phyloP scores from a whole-genome alignment of 345 rosid genomes.

The Aurinia saxatilis region DNA sequence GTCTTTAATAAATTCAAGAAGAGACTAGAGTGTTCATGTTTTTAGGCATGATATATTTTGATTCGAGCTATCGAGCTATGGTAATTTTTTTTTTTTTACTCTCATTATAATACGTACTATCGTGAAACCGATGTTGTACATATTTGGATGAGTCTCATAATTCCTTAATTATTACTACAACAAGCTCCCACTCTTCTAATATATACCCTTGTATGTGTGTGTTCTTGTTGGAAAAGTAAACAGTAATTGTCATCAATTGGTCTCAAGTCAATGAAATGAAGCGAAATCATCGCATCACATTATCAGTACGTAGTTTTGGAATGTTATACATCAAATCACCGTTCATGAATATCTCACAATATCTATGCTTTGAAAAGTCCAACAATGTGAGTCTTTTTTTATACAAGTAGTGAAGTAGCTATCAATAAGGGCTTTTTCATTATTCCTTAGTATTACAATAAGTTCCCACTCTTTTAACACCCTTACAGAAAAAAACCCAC shows the following conservation, averaged over 20 bases:
- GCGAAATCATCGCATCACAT: slow-evolving; percentile 1
- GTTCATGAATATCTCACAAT: background rate
- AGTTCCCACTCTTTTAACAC: background rate
- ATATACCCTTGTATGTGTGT: too few species aligned
- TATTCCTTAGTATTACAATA: background rate
- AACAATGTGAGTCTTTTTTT: slow-evolving; percentile 1
- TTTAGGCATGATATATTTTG: too few species aligned
- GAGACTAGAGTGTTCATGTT: too few species aligned
- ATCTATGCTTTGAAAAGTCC: slow-evolving; percentile 19
- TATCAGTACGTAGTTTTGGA: slow-evolving; percentile 11
- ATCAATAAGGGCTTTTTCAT: background rate
- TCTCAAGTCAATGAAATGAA: slow-evolving; percentile 23
- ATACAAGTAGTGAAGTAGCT: background rate
- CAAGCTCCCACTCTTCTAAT: too few species aligned
- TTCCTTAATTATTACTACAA: too few species aligned
- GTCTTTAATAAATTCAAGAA: too few species aligned
- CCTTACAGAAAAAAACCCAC: background rate
- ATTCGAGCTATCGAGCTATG: too few species aligned
- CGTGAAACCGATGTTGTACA: background rate
- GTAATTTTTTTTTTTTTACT: too few species aligned
- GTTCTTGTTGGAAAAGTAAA: too few species aligned
- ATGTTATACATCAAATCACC: slow-evolving; percentile 11
- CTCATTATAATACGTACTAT: background rate
- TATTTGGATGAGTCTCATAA: background rate
- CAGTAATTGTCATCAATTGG: too few species aligned